phyloP scores from a whole-genome alignment of 352 stramenopile species.

The Blastocystis sp. region DNA sequence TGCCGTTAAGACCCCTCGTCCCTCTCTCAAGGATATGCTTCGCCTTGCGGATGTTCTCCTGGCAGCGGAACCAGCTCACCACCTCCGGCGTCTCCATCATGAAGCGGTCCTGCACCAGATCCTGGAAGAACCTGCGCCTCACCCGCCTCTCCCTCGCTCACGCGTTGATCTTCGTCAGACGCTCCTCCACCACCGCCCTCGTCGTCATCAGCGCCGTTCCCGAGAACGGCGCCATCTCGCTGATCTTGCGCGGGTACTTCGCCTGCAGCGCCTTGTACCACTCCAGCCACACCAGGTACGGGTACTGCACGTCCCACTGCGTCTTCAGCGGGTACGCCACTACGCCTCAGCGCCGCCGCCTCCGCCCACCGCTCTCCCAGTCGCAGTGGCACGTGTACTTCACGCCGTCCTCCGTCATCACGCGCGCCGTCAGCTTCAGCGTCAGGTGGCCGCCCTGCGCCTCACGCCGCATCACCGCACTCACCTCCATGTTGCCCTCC shows the following conservation, averaged over 20 bases:
- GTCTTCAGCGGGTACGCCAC: constrained; percentile 11
- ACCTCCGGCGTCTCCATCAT: constrained; percentile 67
- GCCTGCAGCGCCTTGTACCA: constrained; percentile 57
- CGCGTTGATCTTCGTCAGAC: constrained; percentile 67
- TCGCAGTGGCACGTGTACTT: constrained; percentile 68
- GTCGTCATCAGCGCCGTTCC: constrained; percentile 65
- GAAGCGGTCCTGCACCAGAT: constrained; percentile 55
- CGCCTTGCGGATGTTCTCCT: constrained; percentile 47
- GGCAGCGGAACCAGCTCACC: constrained; percentile 66
- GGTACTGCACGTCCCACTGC: constrained; percentile 65
- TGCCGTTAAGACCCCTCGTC: constrained; percentile 6
- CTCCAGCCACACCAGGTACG: constrained; percentile 66
- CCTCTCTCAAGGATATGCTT: constrained; percentile 61
- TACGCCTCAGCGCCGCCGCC: background rate
- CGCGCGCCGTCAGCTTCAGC: constrained; percentile 60
- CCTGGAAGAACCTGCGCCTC: constrained; percentile 54
- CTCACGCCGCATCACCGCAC: constrained; percentile 1
- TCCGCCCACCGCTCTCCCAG: constrained; percentile 26
- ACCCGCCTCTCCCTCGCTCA: background rate
- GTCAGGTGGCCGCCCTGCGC: constrained; percentile 39
- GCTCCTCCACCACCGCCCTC: constrained; percentile 40
- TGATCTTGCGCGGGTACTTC: constrained; percentile 60
- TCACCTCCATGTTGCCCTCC: constrained; percentile 52
- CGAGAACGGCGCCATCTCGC: constrained; percentile 55
- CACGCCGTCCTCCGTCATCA: constrained; percentile 53